A percentile compares a stretch with the other conserved stretches of the same genome.
phyloP scores from a whole-genome alignment of 2,329 filamentous ascomycete species.

The Trichoderma sp. region DNA sequence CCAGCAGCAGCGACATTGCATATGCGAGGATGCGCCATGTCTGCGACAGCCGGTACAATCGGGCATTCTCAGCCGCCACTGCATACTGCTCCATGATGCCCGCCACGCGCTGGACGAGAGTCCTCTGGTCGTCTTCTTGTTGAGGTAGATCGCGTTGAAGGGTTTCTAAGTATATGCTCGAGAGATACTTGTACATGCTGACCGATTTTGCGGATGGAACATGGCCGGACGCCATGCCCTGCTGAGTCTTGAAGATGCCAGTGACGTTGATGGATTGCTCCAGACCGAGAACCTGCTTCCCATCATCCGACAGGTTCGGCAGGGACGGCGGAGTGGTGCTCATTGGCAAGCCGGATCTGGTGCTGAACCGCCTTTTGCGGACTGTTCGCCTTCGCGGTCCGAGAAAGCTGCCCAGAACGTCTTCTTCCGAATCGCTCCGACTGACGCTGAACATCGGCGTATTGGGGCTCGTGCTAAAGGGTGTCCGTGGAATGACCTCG shows the following conservation, averaged over 20 bases:
- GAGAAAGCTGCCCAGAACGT: slow-evolving; percentile 63
- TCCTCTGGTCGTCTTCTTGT: slow-evolving; percentile 38
- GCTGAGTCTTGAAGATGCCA: slow-evolving; percentile 60
- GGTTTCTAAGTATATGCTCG: slow-evolving; percentile 58
- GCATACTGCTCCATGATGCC: slow-evolving; percentile 60
- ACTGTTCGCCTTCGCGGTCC: slow-evolving; percentile 48
- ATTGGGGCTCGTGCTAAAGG: slow-evolving; percentile 53
- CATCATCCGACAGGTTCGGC: slow-evolving; percentile 37
- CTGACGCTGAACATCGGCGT: slow-evolving; percentile 58
- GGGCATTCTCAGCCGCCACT: slow-evolving; percentile 57
- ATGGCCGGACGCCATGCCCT: slow-evolving; percentile 64
- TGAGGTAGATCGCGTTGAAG: slow-evolving; percentile 53
- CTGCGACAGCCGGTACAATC: slow-evolving; percentile 62
- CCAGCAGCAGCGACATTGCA: slow-evolving; percentile 57
- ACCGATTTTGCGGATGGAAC: slow-evolving; percentile 56
- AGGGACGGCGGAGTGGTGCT: slow-evolving; percentile 60
- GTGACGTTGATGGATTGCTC: slow-evolving; percentile 62
- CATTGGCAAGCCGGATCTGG: slow-evolving; percentile 47
- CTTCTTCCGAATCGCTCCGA: slow-evolving; percentile 67
- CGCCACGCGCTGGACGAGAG: slow-evolving; percentile 52
- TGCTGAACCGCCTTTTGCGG: slow-evolving; percentile 49
- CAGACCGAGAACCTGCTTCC: slow-evolving; percentile 51
- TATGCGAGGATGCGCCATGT: slow-evolving; percentile 65
- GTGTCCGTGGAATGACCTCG: slow-evolving; percentile 43
- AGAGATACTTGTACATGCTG: slow-evolving; percentile 58